A percentile compares a stretch with the other conserved stretches of the same genome.
phyloP scores from a whole-genome alignment of 1,284 basidiomycete genomes.

The Marasmius tenuissimus region DNA sequence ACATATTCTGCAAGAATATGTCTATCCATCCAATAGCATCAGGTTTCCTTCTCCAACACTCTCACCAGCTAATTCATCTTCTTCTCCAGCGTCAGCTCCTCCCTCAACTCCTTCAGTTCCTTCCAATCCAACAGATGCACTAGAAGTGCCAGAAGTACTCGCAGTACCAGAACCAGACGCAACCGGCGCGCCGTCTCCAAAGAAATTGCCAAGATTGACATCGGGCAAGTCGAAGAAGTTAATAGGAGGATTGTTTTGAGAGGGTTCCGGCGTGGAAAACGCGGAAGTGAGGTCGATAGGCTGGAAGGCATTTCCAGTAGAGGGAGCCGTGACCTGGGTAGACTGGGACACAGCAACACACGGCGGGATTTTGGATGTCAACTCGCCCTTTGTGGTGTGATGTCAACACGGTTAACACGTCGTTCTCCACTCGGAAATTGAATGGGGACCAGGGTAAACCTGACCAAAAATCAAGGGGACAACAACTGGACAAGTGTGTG shows the following conservation, averaged over 20 bases:
- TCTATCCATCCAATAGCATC: not conserved
- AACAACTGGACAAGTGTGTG: too few species aligned
- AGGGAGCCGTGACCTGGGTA: not conserved
- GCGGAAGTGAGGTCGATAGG: not conserved
- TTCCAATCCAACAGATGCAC: not conserved
- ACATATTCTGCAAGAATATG: not conserved
- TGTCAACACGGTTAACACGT: too few species aligned
- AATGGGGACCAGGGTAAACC: too few species aligned
- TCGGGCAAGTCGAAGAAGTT: not conserved
- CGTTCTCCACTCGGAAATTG: too few species aligned
- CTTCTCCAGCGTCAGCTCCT: not conserved
- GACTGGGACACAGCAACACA: not conserved
- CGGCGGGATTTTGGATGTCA: too few species aligned
- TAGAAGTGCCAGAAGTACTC: not conserved
- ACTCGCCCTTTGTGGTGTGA: too few species aligned
- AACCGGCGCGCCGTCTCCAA: not conserved
- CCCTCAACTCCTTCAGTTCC: too few species aligned
- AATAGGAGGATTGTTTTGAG: not conserved
- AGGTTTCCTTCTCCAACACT: not conserved
- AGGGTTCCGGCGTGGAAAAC: not conserved
- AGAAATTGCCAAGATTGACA: not conserved
- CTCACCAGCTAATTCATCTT: not conserved
- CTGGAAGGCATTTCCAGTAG: not conserved
- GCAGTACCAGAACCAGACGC: not conserved
- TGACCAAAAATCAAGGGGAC: too few species aligned